Base-by-base conservation (phyloP, 371 early-diverging fungal genomes). In the Lichtheimia ornata region DNA sequence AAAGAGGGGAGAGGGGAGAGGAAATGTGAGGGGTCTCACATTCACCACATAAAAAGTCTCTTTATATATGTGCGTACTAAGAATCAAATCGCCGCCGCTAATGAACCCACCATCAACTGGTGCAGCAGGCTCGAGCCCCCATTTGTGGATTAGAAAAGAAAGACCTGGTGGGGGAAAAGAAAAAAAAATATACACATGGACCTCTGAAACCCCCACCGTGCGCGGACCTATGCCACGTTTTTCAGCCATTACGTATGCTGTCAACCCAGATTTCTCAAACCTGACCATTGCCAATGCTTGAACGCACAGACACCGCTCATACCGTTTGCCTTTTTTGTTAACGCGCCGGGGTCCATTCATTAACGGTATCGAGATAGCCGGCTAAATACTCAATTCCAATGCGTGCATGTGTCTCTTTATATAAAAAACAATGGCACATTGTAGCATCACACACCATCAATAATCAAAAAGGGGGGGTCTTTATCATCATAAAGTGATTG, bases 161-260 rank as follows among this genome's bases (percentile, higher is more conserved):
- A 52, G 41, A 14, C 3, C 35, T 22, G 53, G n/a, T n/a, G n/a
- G n/a, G 17, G 54, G 30, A 4, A 53, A 53, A 22, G 22, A 2
- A 2, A 22, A 22, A 22, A 22, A 22, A 22, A 22, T 22, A 22
- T 35, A 35, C 9, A 35, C 35, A 28, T 5, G 17, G 15, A n/a
- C n/a, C n/a, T 35, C 28, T 18, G 20, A 55, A 55, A 40, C 40
- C 30, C 22, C 53, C 28, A n/a, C 15, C 41, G 35, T 40, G 59
- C 59, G 57, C 57, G 57, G 57, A 56, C 57, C 57, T 56, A 14
- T n/a, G 57, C 57, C 57, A 56, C 57, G 57, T 56, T 56, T 43
- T 11, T 56, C n/a, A 22, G 11, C 17, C 43, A 42, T 56, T 56
- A 45, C 45, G 54, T 56, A 45, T 27, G n/a, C 27, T 25, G 42